Conservation (phyloP, 2,329 filamentous ascomycete genomes). For the Verticillium isaacii region DNA sequence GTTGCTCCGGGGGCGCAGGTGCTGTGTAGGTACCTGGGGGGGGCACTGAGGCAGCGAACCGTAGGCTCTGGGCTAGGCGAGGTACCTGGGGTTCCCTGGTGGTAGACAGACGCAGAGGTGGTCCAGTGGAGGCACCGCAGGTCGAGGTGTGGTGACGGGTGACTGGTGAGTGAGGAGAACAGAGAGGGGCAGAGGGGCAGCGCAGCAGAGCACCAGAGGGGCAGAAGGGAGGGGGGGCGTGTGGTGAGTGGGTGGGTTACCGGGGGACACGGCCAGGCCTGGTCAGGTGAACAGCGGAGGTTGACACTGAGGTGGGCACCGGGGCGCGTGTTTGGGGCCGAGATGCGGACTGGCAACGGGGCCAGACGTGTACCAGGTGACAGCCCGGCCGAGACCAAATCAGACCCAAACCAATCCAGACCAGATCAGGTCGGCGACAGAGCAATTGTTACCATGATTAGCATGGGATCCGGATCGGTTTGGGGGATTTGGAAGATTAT, state of each 20-base stretch:
- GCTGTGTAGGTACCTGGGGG: neutral
- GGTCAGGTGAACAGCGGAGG: conserved; percentile 3
- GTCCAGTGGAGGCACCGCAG: no score
- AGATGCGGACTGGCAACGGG: neutral
- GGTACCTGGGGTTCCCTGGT: no score
- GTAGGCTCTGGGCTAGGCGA: neutral
- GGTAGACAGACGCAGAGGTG: no score
- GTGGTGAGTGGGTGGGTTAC: neutral
- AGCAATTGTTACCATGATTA: neutral
- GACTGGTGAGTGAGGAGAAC: neutral
- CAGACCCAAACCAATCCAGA: neutral
- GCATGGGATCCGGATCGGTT: neutral
- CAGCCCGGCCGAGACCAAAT: neutral
- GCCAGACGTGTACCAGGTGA: neutral
- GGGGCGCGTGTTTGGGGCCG: neutral
- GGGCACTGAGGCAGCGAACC: neutral
- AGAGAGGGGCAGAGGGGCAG: neutral
- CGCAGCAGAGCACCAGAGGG: neutral
- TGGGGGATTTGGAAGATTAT: neutral
- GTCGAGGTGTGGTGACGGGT: neutral
- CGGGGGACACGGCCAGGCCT: conserved; percentile 1
- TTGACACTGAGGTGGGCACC: neutral
- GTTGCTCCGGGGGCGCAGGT: neutral
- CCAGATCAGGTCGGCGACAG: neutral
- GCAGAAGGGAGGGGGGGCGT: neutral